A percentile compares a stretch with the other conserved stretches of the same genome.
phyloP scores from a whole-genome alignment of 1,139 yeast species.

The Casaregolazyma lundiana region DNA sequence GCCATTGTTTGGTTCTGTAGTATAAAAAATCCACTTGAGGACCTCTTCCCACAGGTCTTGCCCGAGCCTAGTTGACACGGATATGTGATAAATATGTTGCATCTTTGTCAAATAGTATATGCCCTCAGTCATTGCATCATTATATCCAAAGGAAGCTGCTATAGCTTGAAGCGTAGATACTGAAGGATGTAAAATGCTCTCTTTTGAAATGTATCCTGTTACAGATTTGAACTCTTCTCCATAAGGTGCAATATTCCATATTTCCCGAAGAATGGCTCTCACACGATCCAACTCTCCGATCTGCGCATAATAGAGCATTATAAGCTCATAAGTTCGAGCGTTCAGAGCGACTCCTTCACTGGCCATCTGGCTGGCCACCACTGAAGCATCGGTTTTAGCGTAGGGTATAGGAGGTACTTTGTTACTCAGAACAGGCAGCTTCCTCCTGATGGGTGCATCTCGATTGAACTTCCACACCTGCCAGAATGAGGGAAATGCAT shows the following conservation, averaged over 20 bases:
- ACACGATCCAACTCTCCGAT: constrained; percentile 23
- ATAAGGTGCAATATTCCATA: constrained; percentile 28
- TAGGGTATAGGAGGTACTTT: constrained; percentile 3
- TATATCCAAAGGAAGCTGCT: constrained; percentile 30
- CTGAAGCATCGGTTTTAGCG: constrained; percentile 21
- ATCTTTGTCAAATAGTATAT: constrained; percentile 24
- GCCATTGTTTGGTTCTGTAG: constrained; percentile 25
- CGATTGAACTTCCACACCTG: constrained; percentile 6
- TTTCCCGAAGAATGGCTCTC: constrained; percentile 22
- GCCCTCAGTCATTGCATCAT: constrained; percentile 27
- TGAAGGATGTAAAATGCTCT: constrained; percentile 22
- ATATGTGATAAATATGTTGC: constrained; percentile 22
- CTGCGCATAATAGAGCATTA: constrained; percentile 29
- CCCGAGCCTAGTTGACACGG: constrained; percentile 21
- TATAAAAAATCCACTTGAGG: constrained; percentile 26
- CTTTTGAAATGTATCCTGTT: neutral
- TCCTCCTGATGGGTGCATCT: constrained; percentile 10
- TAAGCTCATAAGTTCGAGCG: constrained; percentile 30
- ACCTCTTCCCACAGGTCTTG: constrained; percentile 27
- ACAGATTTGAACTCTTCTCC: constrained; percentile 4
- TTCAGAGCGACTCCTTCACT: constrained; percentile 28
- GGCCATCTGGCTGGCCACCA: constrained; percentile 28
- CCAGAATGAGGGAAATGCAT: constrained; percentile 32
- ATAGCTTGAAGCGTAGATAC: constrained; percentile 29
- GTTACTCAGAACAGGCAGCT: neutral